Conservation (phyloP, 1,139 yeast genomes). For the Geotrichum bryndzae region DNA sequence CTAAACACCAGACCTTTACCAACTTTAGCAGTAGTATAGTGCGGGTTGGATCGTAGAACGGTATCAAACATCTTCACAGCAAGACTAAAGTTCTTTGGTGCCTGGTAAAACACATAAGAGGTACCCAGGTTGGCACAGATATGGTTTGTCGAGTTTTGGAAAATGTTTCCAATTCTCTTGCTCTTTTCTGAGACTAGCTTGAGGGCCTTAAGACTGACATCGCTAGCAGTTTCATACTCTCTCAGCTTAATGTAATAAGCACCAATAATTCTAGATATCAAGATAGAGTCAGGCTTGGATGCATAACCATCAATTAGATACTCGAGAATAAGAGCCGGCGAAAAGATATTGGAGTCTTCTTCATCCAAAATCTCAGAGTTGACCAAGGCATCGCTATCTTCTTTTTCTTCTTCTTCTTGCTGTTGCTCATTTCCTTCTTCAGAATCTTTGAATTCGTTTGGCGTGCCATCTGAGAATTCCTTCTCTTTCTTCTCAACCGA, state of each 20-base stretch:
- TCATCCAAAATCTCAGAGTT: slow-evolving; percentile 23
- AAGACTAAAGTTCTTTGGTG: slow-evolving; percentile 76
- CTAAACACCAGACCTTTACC: slow-evolving; percentile 78
- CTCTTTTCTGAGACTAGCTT: slow-evolving; percentile 43
- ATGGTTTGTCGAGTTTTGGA: slow-evolving; percentile 52
- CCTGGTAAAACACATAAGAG: slow-evolving; percentile 75
- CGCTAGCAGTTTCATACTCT: slow-evolving; percentile 61
- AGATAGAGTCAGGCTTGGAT: slow-evolving; percentile 44
- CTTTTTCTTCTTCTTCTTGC: slow-evolving; percentile 16
- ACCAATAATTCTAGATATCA: slow-evolving; percentile 62
- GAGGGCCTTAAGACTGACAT: slow-evolving; percentile 57
- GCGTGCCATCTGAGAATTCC: slow-evolving; percentile 17
- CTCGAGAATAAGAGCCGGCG: slow-evolving; percentile 51
- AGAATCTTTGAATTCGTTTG: slow-evolving; percentile 23
- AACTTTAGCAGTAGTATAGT: slow-evolving; percentile 56
- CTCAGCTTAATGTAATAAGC: slow-evolving; percentile 54
- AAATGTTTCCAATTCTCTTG: slow-evolving; percentile 43
- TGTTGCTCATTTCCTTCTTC: slow-evolving; percentile 20
- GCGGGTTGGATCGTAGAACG: slow-evolving; percentile 48
- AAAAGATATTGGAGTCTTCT: slow-evolving; percentile 28
- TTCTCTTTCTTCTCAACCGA: slow-evolving; percentile 19
- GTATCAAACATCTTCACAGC: slow-evolving; percentile 69
- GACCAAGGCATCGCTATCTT: slow-evolving; percentile 24
- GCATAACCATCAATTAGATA: slow-evolving; percentile 51
- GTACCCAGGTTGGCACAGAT: slow-evolving; percentile 65